phyloP scores from a whole-genome alignment of 1,139 yeast species.

The Debaryomycetaceae sp. region DNA sequence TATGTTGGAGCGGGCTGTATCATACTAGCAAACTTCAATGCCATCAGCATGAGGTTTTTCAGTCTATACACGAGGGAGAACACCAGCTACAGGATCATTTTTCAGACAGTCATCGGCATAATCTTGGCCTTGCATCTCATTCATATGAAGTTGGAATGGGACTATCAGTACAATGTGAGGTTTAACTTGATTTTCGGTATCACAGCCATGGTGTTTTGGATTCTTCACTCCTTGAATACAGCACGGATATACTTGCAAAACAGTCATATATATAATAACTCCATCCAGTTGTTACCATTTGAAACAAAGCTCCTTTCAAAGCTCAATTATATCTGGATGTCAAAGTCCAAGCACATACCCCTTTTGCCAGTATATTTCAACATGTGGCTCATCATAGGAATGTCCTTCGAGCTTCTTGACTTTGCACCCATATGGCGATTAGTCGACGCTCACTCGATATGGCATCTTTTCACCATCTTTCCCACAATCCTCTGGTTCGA shows the following conservation, averaged over 20 bases:
- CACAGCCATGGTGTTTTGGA: conserved; percentile 32
- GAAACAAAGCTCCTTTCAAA: conserved; percentile 37
- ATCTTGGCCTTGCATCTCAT: conserved; percentile 27
- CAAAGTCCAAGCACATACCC: conserved; percentile 30
- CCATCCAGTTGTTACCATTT: conserved; percentile 38
- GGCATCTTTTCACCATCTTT: conserved; percentile 44
- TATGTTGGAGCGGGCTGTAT: conserved; percentile 45
- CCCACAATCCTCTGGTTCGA: conserved; percentile 46
- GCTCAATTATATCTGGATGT: conserved; percentile 24
- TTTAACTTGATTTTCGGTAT: conserved; percentile 35
- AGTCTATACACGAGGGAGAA: conserved; percentile 16
- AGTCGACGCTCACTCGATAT: conserved; percentile 41
- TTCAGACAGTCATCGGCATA: conserved; percentile 11
- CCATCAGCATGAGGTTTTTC: conserved; percentile 31
- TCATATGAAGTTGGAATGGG: conserved; percentile 33
- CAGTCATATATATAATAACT: conserved; percentile 28
- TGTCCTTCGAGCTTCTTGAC: conserved; percentile 38
- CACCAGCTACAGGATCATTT: conserved; percentile 6
- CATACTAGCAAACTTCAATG: conserved; percentile 35
- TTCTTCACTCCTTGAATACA: conserved; percentile 26
- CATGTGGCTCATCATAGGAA: conserved; percentile 30
- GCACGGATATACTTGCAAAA: conserved; percentile 18
- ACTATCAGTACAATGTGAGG: conserved; percentile 36
- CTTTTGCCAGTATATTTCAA: conserved; percentile 35
- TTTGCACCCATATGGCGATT: conserved; percentile 31